Evolutionary conservation across 106 monocot genomes (phyloP), one percentile per base, ranked within the genome.

Genomic region (Dendrobium officinale): DNA sequence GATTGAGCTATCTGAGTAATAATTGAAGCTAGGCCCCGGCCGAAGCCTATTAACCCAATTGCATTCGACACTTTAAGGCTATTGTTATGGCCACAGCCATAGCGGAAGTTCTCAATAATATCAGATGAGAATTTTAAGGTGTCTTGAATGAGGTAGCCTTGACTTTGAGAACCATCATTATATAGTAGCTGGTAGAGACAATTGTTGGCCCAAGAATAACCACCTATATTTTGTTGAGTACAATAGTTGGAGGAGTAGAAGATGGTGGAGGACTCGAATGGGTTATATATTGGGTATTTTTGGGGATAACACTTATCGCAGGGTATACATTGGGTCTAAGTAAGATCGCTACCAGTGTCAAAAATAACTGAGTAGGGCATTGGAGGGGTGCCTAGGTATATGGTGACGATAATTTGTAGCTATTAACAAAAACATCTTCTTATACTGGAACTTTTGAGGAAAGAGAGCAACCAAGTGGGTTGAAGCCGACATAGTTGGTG

Each of bases 31-130:
- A 3, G 37, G 37, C 37, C 37, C 37, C 3, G 37, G 3, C 37
- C 37, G 3, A 37, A 37, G 37, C 37, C 37, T 37, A 37, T 2
- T 37, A 37, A 37, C 37, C 37, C 37, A 37, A 3, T 3, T 37
- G 37, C 13, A 86, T 3, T 72, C 81, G 77, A 77, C 83, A 0
- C 75, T 20, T 1, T 85, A 81, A 2, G 40, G 27, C 79, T 81
- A 79, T 37, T 37, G 18, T 80, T 41, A 1, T 76, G 20, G 20
- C 86, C 88, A 43, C 88, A 88, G 42, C 88, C 88, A 56, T 86
- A 88, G 13, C 29, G 10, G 55, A 88, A 88, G 20, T 42, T 59
- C 4, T 45, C 13, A 4, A 88, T 26, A 8, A 68, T 20, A 31
- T 86, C 79, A 0, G 77, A 64, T 3, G 83, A n/a, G 1, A 89